Percentiles rank a stretch among this genome's conserved stretches.
phyloP scores from a whole-genome alignment of 768 basidiomycete species.

The Inosperma sp. region DNA sequence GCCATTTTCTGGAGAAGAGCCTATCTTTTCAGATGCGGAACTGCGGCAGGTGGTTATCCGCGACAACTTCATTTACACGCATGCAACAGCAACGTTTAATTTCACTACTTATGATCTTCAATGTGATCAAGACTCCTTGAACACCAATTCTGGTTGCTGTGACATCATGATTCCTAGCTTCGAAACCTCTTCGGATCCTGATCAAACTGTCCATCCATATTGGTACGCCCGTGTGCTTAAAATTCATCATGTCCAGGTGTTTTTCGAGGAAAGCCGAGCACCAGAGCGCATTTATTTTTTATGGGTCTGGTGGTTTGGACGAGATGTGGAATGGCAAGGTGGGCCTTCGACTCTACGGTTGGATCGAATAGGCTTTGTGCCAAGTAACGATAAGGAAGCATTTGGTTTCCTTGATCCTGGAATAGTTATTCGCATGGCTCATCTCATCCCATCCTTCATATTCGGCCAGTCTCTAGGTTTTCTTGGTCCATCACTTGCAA shows the following conservation, averaged over 20 bases:
- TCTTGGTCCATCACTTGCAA: slow-evolving; percentile 12
- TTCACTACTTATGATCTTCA: slow-evolving; percentile 41
- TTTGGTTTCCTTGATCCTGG: slow-evolving; percentile 48
- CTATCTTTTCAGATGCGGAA: slow-evolving; percentile 12
- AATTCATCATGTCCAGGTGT: slow-evolving; percentile 16
- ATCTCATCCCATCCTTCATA: slow-evolving; percentile 41
- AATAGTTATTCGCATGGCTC: slow-evolving; percentile 34
- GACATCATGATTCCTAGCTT: slow-evolving; percentile 33
- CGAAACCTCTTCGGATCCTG: slow-evolving; percentile 3
- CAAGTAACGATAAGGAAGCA: slow-evolving; percentile 18
- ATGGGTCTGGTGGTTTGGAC: slow-evolving; percentile 23
- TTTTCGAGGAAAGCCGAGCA: background rate
- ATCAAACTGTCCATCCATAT: slow-evolving; percentile 10
- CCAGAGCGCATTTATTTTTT: slow-evolving; percentile 26
- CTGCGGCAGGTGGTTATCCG: slow-evolving; percentile 16
- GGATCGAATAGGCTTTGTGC: slow-evolving; percentile 31
- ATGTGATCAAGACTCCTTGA: slow-evolving; percentile 35
- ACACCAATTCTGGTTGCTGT: slow-evolving; percentile 26
- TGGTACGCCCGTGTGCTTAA: slow-evolving; percentile 19
- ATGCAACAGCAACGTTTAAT: slow-evolving; percentile 27
- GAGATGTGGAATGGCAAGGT: background rate
- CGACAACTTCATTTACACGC: slow-evolving; percentile 18
- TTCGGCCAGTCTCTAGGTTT: slow-evolving; percentile 15
- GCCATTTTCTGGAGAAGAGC: slow-evolving; percentile 5
- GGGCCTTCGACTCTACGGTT: slow-evolving; percentile 15